Base-by-base conservation (phyloP, 192 early-diverging fungal species). In the Rhizophagus prolifer region DNA sequence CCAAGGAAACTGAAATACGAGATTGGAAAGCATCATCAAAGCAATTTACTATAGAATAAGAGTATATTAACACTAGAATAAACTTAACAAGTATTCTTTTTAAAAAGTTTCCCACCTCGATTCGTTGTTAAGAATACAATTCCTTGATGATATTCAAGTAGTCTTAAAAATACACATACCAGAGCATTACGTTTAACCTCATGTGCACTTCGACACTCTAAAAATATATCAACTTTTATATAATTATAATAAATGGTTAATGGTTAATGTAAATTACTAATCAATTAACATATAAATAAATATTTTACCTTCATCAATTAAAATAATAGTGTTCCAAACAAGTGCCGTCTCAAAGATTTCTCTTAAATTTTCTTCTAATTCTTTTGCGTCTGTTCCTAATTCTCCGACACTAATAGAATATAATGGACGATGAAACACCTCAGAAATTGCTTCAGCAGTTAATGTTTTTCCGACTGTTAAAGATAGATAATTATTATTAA, bases 51-150 rank as follows among this genome's bases (percentile, higher is more conserved):
- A 34, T 21, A 38, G 14, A 44, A 44, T 10, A 44, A 44, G 10
- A 44, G 23, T 5, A 23, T 4, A 41, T 10, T 44, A 44, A 44
- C 10, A 44, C 9, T 8, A 8, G 41, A 44, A 9, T 44, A 44
- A 44, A 44, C 0, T 10, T 10, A 3, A 3, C n/a, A 44, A 13
- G 23, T 25, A 10, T 25, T 9, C 9, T 1, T 13, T 41, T 19
- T 23, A n/a, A 44, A 41, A 19, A n/a, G n/a, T n/a, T 81, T 79
- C n/a, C 28, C 28, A 9, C 89, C 89, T 16, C 89, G 72, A 70
- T 90, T 90, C 6, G 88, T 90, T 13, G 89, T 90, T 28, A 90
- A 74, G 74, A 90, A 90, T 19, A 90, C 78, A 59, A 90, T 90
- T 7, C 89, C 89, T 46, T n/a, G n/a, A n/a, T n/a, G n/a, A n/a